Evolutionary conservation across 371 early-diverging fungal genomes (phyloP), one percentile per base, ranked within the genome.

Genomic region (Lichtheimia ramosa): DNA sequence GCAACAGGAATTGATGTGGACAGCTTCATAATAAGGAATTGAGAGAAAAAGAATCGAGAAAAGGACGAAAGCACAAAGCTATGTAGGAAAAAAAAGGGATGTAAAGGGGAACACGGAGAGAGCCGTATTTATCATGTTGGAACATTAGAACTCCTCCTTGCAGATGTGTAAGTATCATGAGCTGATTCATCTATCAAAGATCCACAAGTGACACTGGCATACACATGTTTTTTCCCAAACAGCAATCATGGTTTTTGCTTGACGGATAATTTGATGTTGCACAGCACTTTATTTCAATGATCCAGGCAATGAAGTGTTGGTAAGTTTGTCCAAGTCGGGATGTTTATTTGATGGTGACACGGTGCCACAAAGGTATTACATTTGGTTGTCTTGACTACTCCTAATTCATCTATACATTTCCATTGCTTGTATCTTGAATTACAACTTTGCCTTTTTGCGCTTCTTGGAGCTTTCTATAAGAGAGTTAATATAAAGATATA

Each of bases 371-470:
- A 34, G 34, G 10, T 34, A 34, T 34, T 34, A 34, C 34, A 34
- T 34, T 34, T 34, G 34, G 34, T 34, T 34, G 34, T 34, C 34
- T 34, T 10, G 10, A 34, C 6, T 34, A 34, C 34, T 34, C 34
- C 34, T 34, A 34, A 34, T 34, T 34, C 34, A 34, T 34, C 34
- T 8, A 34, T 34, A 4, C 34, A 34, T 27, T 27, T 27, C 27
- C 27, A 27, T 34, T 34, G 34, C 46, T 46, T 46, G 46, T 14
- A 21, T 18, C 5, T 18, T 13, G 10, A 43, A 18, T 54, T 54
- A 64, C 54, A 62, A 55, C 18, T 62, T 62, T 39, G 56, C 56
- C 46, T 59, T 53, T 42, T 61, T 58, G 13, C 25, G 42, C 49
- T 58, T 52, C 40, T 53, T 43, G 39, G 58, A 50, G 48, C 54